Base-by-base conservation (phyloP, 768 basidiomycete species). In the Amanita molliuscula region DNA sequence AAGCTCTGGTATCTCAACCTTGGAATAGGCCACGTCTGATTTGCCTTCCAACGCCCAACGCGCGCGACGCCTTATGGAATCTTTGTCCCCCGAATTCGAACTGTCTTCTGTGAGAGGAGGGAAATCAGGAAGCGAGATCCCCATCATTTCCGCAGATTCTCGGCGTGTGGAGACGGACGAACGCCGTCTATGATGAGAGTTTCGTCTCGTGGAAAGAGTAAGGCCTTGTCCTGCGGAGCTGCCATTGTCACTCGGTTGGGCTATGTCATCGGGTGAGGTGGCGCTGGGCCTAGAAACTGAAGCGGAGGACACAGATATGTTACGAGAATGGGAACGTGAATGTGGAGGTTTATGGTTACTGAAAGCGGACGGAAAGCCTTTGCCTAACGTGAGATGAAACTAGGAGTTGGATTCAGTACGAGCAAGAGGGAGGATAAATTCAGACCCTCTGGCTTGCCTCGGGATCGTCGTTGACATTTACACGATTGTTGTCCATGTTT, bases 61-160 rank as follows among this genome's bases (percentile, higher is more conserved):
- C 7, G 92, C 91, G 25, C 84, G 77, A 16, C 86, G 79, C 34
- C 90, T 82, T 34, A 88, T 75, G 15, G 88, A 88, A 56, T 88
- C 84, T 65, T 78, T 81, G 56, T 86, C 83, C 26, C 79, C 82
- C 21, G 82, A 58, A 55, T 78, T 82, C 58, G 84, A 67, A 57
- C 80, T 80, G 61, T 85, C 81, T 28, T 88, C 82, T 1, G 79
- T 72, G 23, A 70, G 68, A 1, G 78, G 58, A 4, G 81, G 78
- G 21, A 88, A 73, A 53, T 82, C 79, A 10, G 85, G 81, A 34
- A 87, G 68, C 20, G 83, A 67, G 10, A 88, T 77, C 23, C 89
- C 88, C 87, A 95, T 93, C 60, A 95, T 70, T 59, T 94, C 92
- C 15, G 89, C 85, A 16, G 89, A 92, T 69, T 95, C 92, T 56